phyloP scores from a whole-genome alignment of 2,329 filamentous ascomycete genomes.

The Talaromyces sp. region DNA sequence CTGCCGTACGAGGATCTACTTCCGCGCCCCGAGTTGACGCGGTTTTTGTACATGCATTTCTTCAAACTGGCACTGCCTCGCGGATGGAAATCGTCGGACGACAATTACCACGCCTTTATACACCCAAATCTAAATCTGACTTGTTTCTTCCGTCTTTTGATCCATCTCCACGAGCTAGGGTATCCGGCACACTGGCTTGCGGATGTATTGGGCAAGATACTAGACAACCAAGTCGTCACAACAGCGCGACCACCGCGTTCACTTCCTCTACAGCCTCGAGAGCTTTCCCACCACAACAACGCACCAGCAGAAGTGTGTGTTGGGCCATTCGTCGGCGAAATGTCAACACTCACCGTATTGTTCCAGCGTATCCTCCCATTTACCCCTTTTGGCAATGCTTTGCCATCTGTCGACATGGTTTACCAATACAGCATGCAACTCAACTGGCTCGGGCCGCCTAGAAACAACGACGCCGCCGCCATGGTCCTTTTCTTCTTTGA shows the following conservation, averaged over 20 bases:
- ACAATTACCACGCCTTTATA: background rate
- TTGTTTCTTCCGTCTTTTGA: conserved; percentile 11
- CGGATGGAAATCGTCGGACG: background rate
- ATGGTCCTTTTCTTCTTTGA: conserved; percentile 6
- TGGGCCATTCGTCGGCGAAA: conserved; percentile 5
- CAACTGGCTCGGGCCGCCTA: background rate
- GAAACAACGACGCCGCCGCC: background rate
- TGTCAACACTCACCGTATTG: conserved; percentile 7
- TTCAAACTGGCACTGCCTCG: conserved; percentile 5
- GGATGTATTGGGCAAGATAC: conserved; percentile 10
- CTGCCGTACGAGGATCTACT: conserved; percentile 9
- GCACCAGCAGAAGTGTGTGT: background rate
- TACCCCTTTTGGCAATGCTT: background rate
- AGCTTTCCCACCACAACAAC: background rate
- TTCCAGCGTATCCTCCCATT: conserved; percentile 13
- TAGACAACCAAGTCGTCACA: conserved; percentile 3
- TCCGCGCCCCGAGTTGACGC: conserved; percentile 8
- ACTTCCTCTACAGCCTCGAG: conserved; percentile 6
- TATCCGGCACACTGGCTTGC: conserved; percentile 14
- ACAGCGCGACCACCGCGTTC: conserved; percentile 8
- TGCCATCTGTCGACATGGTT: conserved; percentile 1
- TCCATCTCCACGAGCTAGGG: conserved; percentile 12
- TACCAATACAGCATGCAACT: conserved; percentile 7
- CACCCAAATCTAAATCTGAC: conserved; percentile 2
- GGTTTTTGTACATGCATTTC: conserved; percentile 8